A percentile compares a stretch with the other conserved stretches of the same genome.
phyloP scores from a whole-genome alignment of 2,329 filamentous ascomycete genomes.

The Colletotrichum cordylinicola region DNA sequence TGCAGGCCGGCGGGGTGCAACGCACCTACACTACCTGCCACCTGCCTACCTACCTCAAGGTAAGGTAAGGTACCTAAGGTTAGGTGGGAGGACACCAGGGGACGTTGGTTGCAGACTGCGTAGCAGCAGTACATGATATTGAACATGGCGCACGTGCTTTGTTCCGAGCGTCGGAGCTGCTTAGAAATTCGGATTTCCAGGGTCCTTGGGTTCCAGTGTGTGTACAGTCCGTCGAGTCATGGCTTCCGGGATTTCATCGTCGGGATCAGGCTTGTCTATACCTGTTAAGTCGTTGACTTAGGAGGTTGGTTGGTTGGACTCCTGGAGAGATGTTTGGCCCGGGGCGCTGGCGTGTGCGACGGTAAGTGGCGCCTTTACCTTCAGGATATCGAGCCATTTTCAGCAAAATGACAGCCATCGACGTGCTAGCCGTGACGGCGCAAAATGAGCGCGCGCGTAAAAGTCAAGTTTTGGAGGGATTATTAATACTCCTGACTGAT shows the following conservation, averaged over 20 bases:
- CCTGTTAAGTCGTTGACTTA: neutral
- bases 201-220: neutral
- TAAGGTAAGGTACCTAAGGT: too few species aligned
- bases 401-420: neutral
- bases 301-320: neutral
- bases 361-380: neutral
- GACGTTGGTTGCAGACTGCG: neutral
- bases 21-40: neutral
- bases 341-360: neutral
- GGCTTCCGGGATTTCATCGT: conserved; percentile 9
- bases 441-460: neutral
- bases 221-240: conserved; percentile 6
- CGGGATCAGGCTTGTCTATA: neutral
- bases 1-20: neutral
- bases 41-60: too few species aligned
- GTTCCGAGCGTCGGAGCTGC: conserved; percentile 18
- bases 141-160: neutral
- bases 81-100: neutral
- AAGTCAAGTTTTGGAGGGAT: neutral
- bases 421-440: neutral
- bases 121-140: neutral
- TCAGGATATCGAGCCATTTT: neutral
- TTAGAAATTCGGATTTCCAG: conserved; percentile 13
- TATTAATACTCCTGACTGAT: neutral
- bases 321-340: neutral